Conservation (phyloP, 345 rosid species). For the Litchi chinensis region DNA sequence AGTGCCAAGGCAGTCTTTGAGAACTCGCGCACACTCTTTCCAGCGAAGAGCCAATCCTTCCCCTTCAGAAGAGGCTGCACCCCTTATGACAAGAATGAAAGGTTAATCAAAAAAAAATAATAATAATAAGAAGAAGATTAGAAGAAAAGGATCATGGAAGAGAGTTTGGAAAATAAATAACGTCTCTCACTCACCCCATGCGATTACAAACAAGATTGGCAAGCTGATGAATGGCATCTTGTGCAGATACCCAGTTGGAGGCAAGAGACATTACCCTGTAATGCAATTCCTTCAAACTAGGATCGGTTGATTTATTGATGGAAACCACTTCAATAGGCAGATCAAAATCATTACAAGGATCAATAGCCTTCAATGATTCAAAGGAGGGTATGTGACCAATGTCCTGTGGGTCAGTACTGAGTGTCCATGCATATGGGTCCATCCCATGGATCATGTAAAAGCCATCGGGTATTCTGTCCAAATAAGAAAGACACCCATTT, state of each 20-base stretch:
- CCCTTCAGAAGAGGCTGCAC: constrained; percentile 37
- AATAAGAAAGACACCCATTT: constrained; percentile 52
- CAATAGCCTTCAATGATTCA: constrained; percentile 42
- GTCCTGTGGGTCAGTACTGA: constrained; percentile 46
- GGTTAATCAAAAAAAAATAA: background rate
- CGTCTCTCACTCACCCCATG: constrained; percentile 47
- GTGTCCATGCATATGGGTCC: constrained; percentile 53
- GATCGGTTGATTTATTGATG: constrained; percentile 41
- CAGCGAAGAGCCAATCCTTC: constrained; percentile 32
- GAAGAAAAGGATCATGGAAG: background rate
- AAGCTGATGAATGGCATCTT: constrained; percentile 46
- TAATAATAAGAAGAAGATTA: background rate
- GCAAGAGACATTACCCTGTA: constrained; percentile 39
- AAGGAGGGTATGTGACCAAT: constrained; percentile 44
- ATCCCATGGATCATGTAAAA: constrained; percentile 54
- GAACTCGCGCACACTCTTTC: constrained; percentile 42
- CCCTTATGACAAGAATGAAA: constrained; percentile 33
- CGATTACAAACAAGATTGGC: constrained; percentile 47
- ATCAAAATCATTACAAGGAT: constrained; percentile 30
- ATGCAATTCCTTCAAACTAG: constrained; percentile 42
- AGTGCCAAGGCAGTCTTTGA: constrained; percentile 45
- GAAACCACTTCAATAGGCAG: constrained; percentile 46
- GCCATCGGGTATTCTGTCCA: constrained; percentile 54
- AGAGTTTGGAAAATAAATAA: background rate
- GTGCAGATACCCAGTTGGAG: constrained; percentile 26